Percentiles rank a stretch among this genome's conserved stretches.
These are phyloP conservation scores for Solanum habrochaites DNA, from an alignment of 257 asterid genomes.

Conservation along the genomic window DNA sequence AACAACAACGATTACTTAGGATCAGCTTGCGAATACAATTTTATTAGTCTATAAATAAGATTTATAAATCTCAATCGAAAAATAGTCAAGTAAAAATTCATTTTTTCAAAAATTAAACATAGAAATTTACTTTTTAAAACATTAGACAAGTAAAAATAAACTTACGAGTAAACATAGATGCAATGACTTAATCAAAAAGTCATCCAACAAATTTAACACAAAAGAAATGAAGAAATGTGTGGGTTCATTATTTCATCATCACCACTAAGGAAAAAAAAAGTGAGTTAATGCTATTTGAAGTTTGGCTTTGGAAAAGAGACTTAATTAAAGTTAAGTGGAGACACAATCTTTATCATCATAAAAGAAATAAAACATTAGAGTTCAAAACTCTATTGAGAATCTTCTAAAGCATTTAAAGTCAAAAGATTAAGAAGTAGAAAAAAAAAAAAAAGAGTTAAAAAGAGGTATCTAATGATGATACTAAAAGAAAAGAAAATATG, in stretches of 20 bases:
- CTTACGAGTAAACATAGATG: background rate
- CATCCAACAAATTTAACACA: background rate
- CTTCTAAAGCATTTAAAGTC: constrained; percentile 17
- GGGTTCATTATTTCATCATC: background rate
- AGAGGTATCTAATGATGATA: background rate
- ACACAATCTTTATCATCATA: background rate
- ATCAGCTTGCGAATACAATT: no score
- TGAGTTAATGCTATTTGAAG: background rate
- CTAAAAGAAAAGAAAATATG: background rate
- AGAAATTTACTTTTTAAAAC: no score
- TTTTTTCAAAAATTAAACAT: no score
- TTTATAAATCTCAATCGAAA: no score
- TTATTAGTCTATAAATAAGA: background rate
- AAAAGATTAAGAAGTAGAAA: background rate
- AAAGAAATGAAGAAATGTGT: background rate
- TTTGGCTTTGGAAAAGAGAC: constrained; percentile 1
- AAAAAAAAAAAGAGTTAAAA: background rate
- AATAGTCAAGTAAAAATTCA: no score
- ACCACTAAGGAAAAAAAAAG: background rate
- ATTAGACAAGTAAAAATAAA: no score
- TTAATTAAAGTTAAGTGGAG: background rate
- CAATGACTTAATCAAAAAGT: background rate
- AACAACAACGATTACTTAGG: no score
- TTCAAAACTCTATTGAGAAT: background rate
- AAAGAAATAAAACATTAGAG: background rate